Evolutionary conservation across 2,329 filamentous ascomycete genomes (phyloP), one percentile per base, ranked within the genome.

Genomic region (Chaetothyriales sp.): DNA sequence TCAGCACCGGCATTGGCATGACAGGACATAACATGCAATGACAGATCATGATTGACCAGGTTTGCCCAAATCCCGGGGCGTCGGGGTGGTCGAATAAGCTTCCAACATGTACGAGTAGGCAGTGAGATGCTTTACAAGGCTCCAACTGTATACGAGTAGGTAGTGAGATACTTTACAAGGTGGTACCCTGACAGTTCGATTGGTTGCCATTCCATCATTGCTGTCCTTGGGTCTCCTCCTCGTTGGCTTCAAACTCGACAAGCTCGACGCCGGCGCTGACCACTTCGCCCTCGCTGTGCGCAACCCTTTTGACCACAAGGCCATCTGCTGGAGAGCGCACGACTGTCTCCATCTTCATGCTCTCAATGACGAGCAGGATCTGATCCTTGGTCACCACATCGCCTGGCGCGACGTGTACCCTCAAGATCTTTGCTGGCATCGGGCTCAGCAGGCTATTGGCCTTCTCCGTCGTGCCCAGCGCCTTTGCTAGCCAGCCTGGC

Each of bases 381-480:
- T 90, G 81, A 45, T 90, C 89, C 70, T 90, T 93, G 64, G 81
- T 80, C 15, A 98, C 92, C 46, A 68, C 69, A 56, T 94, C 80
- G 0, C 92, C 92, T 59, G 87, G 87, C 25, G 75, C 70, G 0
- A 95, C 87, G 66, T 95, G 86, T 46, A 95, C 92, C 57, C 86
- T 80, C 55, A 98, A 70, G 22, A 98, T 83, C 70, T 96, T 96
- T 70, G 92, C 96, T 1, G 92, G 92, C 92, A 98, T 98, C 0
- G 92, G 92, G 19, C 92, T 87, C 20, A 86, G 75, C 1, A 96
- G 87, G 49, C 84, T 92, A 53, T 90, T 89, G 5, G 81, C 75
- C 0, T 77, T 76, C 62, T 94, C 86, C 65, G 86, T 89, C 55
- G 85, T 70, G 0, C 90, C 89, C 6, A 95, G 73, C 0, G 87